Percentiles rank a stretch among this genome's conserved stretches.
Conservation (phyloP, 345 rosid species). For the Camelina laxa region DNA sequence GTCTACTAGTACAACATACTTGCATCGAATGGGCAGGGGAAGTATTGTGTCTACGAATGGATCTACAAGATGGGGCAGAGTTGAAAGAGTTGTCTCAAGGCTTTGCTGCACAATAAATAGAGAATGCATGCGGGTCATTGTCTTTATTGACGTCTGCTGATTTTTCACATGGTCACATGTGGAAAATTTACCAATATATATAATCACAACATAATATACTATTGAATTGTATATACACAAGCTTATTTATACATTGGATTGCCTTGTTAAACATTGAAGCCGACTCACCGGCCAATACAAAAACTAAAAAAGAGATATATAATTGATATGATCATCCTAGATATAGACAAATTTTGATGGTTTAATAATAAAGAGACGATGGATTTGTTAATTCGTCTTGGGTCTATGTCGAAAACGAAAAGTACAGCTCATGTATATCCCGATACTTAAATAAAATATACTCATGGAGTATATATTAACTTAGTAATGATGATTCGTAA, state of each 20-base stretch:
- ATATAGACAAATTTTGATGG: slow-evolving; percentile 11
- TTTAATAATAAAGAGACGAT: slow-evolving; percentile 1
- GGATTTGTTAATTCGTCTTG: slow-evolving; percentile 20
- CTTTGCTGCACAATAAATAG: slow-evolving; percentile 18
- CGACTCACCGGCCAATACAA: slow-evolving; percentile 45
- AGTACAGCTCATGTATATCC: slow-evolving; percentile 25
- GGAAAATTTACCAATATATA: neutral
- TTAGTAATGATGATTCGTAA: neutral
- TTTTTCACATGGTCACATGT: slow-evolving; percentile 38
- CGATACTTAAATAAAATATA: neutral
- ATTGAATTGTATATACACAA: neutral
- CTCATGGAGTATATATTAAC: neutral
- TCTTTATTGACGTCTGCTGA: slow-evolving; percentile 22
- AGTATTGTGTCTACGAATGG: slow-evolving; percentile 23
- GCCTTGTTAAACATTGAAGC: slow-evolving; percentile 12
- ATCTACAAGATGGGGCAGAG: slow-evolving; percentile 37
- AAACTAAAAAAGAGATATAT: slow-evolving; percentile 19
- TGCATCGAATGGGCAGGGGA: slow-evolving; percentile 18
- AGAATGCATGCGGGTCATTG: slow-evolving; percentile 15
- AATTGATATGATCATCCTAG: neutral
- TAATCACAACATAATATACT: neutral
- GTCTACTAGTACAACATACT: neutral
- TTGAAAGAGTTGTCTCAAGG: slow-evolving; percentile 23
- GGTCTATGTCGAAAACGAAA: slow-evolving; percentile 19
- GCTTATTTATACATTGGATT: neutral